Base-by-base conservation (phyloP, 2,329 filamentous ascomycete species). In the Arachnopeziza araneosa region DNA sequence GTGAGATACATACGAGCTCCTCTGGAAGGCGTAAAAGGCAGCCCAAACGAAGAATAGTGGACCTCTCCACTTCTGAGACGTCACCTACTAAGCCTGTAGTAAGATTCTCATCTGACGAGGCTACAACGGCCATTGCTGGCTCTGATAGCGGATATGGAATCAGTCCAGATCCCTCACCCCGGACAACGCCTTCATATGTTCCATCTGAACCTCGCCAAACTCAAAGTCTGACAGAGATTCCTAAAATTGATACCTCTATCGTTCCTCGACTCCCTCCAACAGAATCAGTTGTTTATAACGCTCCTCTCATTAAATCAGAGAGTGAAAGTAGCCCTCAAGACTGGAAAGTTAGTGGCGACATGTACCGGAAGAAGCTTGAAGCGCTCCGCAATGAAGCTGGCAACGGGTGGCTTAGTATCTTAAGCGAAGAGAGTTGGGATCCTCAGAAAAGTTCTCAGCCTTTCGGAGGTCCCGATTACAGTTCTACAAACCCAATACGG, bases 331-430 rank as follows among this genome's bases (percentile, higher is more conserved):
- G 70, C 62, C 65, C 76, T 4, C 76, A 79, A 52, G 81, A 88
- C 60, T 90, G 87, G 83, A 85, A 86, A 61, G 77, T 84, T 51
- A 83, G 84, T 60, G 88, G 89, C 57, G 90, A 95, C 69, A 78
- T 90, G 8, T 98, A 96, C 74, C 86, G 89, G 60, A 90, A 90
- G 72, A 95, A 95, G 74, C 88, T 98, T 58, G 92, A 96, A 74
- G 86, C 89, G 2, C 77, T 97, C 57, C 88, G 92, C 63, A 88
- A 88, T 69, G 91, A 93, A 69, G 87, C 96, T 65, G 93, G 93
- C 32, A 91, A 87, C 68, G 89, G 87, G 48, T 99, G 96, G 82
- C 82, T 99, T 49, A 93, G 87, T 64, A 91, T 90, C 17, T 79
- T 98, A 55, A 89, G 89, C 62, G 93, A 96, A 69, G 90, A 95